These are phyloP conservation scores for Lagenidium sp. DNA, from an alignment of 352 stramenopile genomes.

Conservation along the genomic window DNA sequence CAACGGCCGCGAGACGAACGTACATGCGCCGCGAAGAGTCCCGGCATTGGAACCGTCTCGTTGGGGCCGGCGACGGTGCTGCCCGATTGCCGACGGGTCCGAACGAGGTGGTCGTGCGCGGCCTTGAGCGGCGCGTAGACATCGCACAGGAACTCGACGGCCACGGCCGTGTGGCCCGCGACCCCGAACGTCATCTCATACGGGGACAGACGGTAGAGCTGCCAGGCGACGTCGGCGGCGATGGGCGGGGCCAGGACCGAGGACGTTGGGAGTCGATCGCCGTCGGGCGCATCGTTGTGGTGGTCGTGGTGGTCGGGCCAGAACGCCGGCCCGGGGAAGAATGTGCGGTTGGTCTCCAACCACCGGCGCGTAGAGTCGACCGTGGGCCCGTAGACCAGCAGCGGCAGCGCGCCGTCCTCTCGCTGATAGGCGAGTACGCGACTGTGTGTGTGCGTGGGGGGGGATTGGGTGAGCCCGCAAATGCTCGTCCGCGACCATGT, in stretches of 20 bases:
- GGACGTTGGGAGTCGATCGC: constrained; percentile 22
- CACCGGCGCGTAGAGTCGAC: constrained; percentile 36
- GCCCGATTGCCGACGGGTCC: constrained; percentile 19
- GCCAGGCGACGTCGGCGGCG: constrained; percentile 66
- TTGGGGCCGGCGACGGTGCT: too few relatives aligned
- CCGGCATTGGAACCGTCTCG: too few relatives aligned
- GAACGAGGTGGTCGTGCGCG: constrained; percentile 43
- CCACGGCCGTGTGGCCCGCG: constrained; percentile 37
- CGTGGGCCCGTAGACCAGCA: constrained; percentile 70
- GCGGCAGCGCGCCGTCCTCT: constrained; percentile 42
- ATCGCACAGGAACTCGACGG: constrained; percentile 64
- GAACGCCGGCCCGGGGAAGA: constrained; percentile 71
- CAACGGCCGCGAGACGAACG: too few relatives aligned
- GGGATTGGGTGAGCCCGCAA: too few relatives aligned
- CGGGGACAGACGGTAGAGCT: constrained; percentile 75
- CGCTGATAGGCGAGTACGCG: constrained; percentile 51
- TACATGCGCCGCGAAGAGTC: too few relatives aligned
- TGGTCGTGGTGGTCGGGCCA: constrained; percentile 20
- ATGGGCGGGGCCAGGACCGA: constrained; percentile 63
- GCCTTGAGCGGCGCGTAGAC: constrained; percentile 51
- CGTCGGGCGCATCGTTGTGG: not conserved
- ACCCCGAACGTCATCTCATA: constrained; percentile 64
- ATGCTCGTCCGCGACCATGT: too few relatives aligned
- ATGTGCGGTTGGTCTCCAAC: constrained; percentile 62
- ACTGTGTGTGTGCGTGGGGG: too few relatives aligned